A percentile compares a stretch with the other conserved stretches of the same genome.
These are phyloP conservation scores for Thermomucor indicae-seudaticae DNA, from an alignment of 371 early-diverging fungal genomes.

Conservation along the genomic window DNA sequence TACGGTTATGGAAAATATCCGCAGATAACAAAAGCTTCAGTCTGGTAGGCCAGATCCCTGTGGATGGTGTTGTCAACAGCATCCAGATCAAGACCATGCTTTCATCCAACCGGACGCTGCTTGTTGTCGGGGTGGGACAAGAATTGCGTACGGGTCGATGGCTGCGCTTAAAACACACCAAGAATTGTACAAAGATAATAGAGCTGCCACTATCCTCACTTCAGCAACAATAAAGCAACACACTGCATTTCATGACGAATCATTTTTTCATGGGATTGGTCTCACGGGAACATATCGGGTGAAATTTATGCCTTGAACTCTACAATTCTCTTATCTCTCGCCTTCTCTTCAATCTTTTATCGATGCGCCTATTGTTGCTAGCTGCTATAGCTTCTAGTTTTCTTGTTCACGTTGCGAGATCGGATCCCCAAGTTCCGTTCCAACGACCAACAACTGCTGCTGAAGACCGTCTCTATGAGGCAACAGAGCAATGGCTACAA, in stretches of 20 bases:
- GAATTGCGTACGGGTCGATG: slow-evolving; percentile 92
- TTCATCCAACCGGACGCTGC: slow-evolving; percentile 45
- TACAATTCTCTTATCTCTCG: background rate
- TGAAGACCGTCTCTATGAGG: slow-evolving; percentile 12
- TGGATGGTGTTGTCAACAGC: slow-evolving; percentile 53
- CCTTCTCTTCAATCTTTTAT: slow-evolving; percentile 1
- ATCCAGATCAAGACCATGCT: slow-evolving; percentile 47
- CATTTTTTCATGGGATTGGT: background rate
- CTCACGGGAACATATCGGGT: background rate
- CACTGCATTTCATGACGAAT: background rate
- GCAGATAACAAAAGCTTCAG: slow-evolving; percentile 65
- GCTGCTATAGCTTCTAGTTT: background rate
- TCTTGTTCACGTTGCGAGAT: background rate
- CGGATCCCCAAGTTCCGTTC: slow-evolving; percentile 9
- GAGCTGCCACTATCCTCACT: slow-evolving; percentile 27
- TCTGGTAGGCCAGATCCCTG: slow-evolving; percentile 53
- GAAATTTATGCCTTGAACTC: background rate
- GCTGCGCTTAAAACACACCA: slow-evolving; percentile 67
- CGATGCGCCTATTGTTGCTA: too few species aligned
- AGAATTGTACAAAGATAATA: slow-evolving; percentile 61
- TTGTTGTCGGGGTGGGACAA: slow-evolving; percentile 82
- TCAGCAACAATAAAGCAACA: slow-evolving; percentile 1
- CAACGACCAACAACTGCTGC: background rate
- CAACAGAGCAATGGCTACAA: slow-evolving; percentile 14
- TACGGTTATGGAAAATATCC: slow-evolving; percentile 85